Conservation (phyloP, 1,139 yeast genomes). For the Zygosaccharomyces pseudobailii region DNA sequence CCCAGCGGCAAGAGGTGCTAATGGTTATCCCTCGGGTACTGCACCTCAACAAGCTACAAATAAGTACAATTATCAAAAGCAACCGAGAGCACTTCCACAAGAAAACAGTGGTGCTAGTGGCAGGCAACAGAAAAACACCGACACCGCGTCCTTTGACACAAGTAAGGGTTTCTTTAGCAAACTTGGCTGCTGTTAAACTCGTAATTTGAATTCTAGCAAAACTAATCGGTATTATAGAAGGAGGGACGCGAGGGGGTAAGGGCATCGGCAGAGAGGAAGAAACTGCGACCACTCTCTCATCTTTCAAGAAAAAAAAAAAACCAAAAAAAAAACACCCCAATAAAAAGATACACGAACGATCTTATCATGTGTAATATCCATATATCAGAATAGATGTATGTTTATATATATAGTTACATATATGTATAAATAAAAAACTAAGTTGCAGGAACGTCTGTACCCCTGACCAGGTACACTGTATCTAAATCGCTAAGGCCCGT, state of each 20-base stretch:
- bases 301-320: not conserved
- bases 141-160: constrained; percentile 23
- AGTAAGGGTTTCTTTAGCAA: constrained; percentile 38
- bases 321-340: not conserved
- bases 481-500: constrained; percentile 48
- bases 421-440: not conserved
- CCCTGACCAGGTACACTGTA: constrained; percentile 54
- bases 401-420: not conserved
- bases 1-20: constrained; percentile 8
- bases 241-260: not conserved
- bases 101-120: constrained; percentile 20
- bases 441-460: constrained; percentile 24
- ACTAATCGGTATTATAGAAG: constrained; percentile 1
- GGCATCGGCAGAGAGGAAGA: not conserved
- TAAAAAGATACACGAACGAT: not conserved
- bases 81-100: constrained; percentile 29
- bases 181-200: constrained; percentile 36
- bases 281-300: not conserved
- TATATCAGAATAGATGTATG: not conserved
- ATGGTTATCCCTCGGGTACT: constrained; percentile 11
- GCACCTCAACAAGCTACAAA: constrained; percentile 15
- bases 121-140: constrained; percentile 26
- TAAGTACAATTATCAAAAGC: constrained; percentile 22
- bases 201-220: not conserved
- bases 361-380: constrained; percentile 3